phyloP scores from a whole-genome alignment of 495 filamentous ascomycete species.

The Evernia prunastri region DNA sequence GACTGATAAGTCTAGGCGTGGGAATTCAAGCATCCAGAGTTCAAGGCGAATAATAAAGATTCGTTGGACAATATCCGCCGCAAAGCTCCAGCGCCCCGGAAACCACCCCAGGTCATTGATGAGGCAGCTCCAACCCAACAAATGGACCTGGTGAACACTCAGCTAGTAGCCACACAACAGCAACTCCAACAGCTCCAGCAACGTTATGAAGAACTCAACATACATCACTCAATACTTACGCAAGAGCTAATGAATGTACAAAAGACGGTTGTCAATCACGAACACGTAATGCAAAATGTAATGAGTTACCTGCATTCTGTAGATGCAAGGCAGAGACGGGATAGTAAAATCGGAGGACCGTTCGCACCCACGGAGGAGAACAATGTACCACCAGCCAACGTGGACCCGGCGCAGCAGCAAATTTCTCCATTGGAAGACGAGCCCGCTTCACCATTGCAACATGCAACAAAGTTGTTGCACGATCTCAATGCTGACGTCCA shows the following conservation, averaged over 20 bases:
- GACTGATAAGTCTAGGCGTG: conserved; percentile 56
- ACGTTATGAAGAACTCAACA: conserved; percentile 74
- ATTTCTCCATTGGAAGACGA: conserved; percentile 55
- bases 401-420: conserved; percentile 33
- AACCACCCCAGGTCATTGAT: conserved; percentile 54
- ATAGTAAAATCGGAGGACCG: conserved; percentile 48
- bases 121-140: conserved; percentile 80
- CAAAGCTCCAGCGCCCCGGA: conserved; percentile 89
- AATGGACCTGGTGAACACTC: conserved; percentile 80
- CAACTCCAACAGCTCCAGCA: conserved; percentile 82
- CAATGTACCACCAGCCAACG: conserved; percentile 25
- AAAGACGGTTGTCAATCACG: conserved; percentile 81
- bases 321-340: conserved; percentile 58
- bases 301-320: conserved; percentile 63
- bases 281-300: conserved; percentile 66
- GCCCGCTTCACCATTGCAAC: conserved; percentile 74
- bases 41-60: conserved; percentile 91
- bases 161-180: conserved; percentile 83
- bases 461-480: conserved; percentile 82
- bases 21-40: conserved; percentile 98
- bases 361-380: conserved; percentile 35
- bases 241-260: conserved; percentile 84
- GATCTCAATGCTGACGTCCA: conserved; percentile 73
- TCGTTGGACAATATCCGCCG: conserved; percentile 93
- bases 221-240: conserved; percentile 78